Conservation (phyloP, 169 alveolate genomes). For the Plasmodium vivax region DNA sequence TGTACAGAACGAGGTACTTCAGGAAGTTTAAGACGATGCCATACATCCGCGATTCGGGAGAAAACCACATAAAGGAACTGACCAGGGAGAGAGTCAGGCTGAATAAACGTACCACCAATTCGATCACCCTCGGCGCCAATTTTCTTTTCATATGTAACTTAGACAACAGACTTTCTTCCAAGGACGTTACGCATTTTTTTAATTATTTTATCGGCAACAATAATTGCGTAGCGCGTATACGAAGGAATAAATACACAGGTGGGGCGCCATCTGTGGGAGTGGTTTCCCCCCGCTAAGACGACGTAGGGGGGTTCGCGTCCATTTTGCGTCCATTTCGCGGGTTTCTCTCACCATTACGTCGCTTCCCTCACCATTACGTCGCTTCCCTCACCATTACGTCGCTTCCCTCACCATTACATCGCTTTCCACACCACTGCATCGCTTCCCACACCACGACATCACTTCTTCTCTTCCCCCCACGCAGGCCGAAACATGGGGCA, state of each 20-base stretch:
- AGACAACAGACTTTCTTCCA: slow-evolving; percentile 51
- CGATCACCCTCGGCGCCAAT: slow-evolving; percentile 58
- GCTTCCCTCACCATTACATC: background rate
- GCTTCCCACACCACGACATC: background rate
- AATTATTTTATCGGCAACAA: slow-evolving; percentile 56
- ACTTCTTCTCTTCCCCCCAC: background rate
- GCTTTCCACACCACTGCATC: background rate
- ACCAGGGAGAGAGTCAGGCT: slow-evolving; percentile 57
- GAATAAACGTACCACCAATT: slow-evolving; percentile 40
- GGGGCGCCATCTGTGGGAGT: background rate
- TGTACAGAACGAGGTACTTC: slow-evolving; percentile 46
- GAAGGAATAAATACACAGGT: slow-evolving; percentile 53
- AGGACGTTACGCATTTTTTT: slow-evolving; percentile 67
- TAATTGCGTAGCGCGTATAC: slow-evolving; percentile 40
- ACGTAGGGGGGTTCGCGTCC: background rate
- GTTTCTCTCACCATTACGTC: background rate
- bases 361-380: background rate
- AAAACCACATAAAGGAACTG: slow-evolving; percentile 60
- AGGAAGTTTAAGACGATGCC: slow-evolving; percentile 59
- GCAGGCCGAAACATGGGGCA: slow-evolving; percentile 84
- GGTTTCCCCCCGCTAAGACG: background rate
- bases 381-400: too few species aligned
- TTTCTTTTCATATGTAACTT: slow-evolving; percentile 55
- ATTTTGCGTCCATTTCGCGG: background rate
- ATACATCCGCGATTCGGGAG: slow-evolving; percentile 59